Evolutionary conservation across 2,329 filamentous ascomycete genomes (phyloP).

Genomic region (Rutstroemia sp.): DNA sequence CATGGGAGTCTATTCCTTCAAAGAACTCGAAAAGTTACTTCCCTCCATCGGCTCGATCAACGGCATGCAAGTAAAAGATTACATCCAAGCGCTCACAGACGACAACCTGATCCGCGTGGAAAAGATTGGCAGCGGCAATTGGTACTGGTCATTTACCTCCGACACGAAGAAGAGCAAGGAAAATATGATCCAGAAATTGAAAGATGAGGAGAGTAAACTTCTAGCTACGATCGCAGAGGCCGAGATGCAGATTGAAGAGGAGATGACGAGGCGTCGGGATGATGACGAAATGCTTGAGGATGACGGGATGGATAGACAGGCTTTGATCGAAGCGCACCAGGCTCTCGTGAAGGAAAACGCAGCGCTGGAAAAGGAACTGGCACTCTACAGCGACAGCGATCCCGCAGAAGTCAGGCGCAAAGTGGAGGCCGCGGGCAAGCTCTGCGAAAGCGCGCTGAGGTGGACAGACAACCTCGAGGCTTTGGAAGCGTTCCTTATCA

Average conservation of each 20-base stretch:
- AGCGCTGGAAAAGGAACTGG: slow-evolving; percentile 27
- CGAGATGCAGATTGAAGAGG: slow-evolving; percentile 29
- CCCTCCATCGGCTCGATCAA: slow-evolving; percentile 56
- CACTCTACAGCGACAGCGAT: slow-evolving; percentile 26
- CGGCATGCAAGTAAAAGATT: slow-evolving; percentile 61
- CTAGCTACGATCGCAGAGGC: slow-evolving; percentile 28
- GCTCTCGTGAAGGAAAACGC: slow-evolving; percentile 23
- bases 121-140: slow-evolving; percentile 65
- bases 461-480: slow-evolving; percentile 30
- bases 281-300: slow-evolving; percentile 29
- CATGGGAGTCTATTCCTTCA: slow-evolving; percentile 55
- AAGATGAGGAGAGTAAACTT: slow-evolving; percentile 30
- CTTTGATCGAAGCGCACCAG: slow-evolving; percentile 23
- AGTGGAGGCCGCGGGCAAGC: slow-evolving; percentile 23
- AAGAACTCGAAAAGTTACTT: slow-evolving; percentile 59
- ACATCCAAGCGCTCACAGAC: slow-evolving; percentile 52
- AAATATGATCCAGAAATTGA: slow-evolving; percentile 31
- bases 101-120: slow-evolving; percentile 56
- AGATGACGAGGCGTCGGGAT: slow-evolving; percentile 29
- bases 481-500: slow-evolving; percentile 24
- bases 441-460: slow-evolving; percentile 23
- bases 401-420: slow-evolving; percentile 25
- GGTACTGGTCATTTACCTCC: slow-evolving; percentile 62
- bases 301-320: slow-evolving; percentile 21
- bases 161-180: slow-evolving; percentile 44